phyloP scores from a whole-genome alignment of 768 basidiomycete genomes.

The Auricularia sp. region DNA sequence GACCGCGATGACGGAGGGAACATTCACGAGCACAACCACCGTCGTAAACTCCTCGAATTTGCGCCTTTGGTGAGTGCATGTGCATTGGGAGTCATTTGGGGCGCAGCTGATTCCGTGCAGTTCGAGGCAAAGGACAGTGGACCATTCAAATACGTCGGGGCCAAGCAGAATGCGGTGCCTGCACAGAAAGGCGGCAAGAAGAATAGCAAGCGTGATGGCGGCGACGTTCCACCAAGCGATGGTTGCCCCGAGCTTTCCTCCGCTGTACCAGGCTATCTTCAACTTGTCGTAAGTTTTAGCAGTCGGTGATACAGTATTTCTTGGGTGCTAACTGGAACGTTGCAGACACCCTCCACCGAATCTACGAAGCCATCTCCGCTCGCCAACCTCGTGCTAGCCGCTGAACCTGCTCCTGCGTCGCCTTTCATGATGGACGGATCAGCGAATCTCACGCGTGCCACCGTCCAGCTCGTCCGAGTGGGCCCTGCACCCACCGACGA shows the following conservation, averaged over 20 bases:
- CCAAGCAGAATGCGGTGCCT: neutral
- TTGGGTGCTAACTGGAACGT: neutral
- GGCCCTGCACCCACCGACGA: neutral
- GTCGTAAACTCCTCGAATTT: neutral
- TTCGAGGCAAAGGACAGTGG: neutral
- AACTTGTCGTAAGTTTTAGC: neutral
- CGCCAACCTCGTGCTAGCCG: neutral
- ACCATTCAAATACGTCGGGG: neutral
- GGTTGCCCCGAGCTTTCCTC: neutral
- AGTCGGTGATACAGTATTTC: neutral
- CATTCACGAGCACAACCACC: neutral
- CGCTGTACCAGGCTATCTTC: neutral
- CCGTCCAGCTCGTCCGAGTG: neutral
- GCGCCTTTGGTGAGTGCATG: neutral
- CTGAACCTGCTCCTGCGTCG: neutral
- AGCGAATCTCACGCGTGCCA: neutral
- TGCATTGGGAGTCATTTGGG: neutral
- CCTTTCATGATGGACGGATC: neutral
- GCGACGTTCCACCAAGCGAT: neutral
- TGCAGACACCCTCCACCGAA: neutral
- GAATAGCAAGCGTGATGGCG: neutral
- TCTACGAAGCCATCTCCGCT: neutral
- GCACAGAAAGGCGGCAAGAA: neutral
- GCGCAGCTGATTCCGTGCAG: neutral
- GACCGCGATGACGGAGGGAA: neutral